Conservation (phyloP, 2,329 filamentous ascomycete genomes). For the Lecanicillium sp. region DNA sequence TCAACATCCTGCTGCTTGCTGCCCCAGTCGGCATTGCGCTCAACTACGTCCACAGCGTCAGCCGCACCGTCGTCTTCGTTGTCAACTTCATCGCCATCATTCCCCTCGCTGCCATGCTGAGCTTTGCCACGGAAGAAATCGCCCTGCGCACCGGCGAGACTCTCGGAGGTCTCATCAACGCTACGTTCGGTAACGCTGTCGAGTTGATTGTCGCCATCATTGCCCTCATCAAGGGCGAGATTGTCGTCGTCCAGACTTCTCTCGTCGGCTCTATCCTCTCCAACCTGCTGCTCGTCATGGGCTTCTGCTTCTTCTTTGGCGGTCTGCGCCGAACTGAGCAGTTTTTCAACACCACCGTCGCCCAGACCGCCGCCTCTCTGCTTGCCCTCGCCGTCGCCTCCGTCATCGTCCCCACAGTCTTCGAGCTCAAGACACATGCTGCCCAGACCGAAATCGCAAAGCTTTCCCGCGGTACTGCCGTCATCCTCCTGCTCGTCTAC, state of each 20-base stretch:
- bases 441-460: constrained; percentile 46
- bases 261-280: constrained; percentile 88
- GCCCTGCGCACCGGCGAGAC: constrained; percentile 77
- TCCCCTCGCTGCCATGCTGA: constrained; percentile 78
- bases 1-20: constrained; percentile 74
- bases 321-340: constrained; percentile 75
- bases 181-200: constrained; percentile 87
- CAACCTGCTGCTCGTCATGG: constrained; percentile 81
- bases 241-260: constrained; percentile 86
- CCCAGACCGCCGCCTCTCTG: constrained; percentile 79
- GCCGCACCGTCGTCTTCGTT: constrained; percentile 64
- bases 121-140: constrained; percentile 86
- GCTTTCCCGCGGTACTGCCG: constrained; percentile 64
- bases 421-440: constrained; percentile 49
- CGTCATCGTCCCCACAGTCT: constrained; percentile 86
- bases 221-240: constrained; percentile 65
- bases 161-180: constrained; percentile 81
- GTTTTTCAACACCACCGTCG: constrained; percentile 86
- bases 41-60: constrained; percentile 52
- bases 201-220: constrained; percentile 86
- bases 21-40: constrained; percentile 76
- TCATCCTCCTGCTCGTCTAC: constrained; percentile 83
- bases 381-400: constrained; percentile 73
- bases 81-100: constrained; percentile 94
- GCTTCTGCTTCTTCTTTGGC: constrained; percentile 88